Evolutionary conservation across 2,329 filamentous ascomycete genomes (phyloP).

Genomic region (Sarocladium brachiariae): DNA sequence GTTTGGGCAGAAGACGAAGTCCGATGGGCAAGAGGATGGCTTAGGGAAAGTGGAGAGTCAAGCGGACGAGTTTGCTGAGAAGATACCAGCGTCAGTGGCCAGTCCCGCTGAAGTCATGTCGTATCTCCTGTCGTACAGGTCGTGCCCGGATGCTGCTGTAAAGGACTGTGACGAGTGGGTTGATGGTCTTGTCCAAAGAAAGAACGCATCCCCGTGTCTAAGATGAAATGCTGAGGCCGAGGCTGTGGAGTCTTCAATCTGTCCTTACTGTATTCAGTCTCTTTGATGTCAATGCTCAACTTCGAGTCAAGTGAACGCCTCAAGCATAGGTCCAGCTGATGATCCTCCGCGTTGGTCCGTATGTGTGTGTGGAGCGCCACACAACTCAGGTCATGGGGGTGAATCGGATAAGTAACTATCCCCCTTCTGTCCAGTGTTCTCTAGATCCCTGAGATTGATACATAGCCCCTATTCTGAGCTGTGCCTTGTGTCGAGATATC

Average conservation of each 20-base stretch:
- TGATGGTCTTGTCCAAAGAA: constrained; percentile 1
- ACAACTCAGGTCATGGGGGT: background rate
- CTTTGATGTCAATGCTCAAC: constrained; percentile 1
- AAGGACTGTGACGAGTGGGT: constrained; percentile 3
- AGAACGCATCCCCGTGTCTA: background rate
- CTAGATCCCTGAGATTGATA: background rate
- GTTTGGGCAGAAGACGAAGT: constrained; percentile 9
- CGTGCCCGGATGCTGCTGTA: background rate
- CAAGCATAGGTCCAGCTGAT: background rate
- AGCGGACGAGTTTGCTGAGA: constrained; percentile 29
- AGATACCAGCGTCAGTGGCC: constrained; percentile 40
- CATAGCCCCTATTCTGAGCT: background rate
- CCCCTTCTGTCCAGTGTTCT: background rate
- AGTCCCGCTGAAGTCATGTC: constrained; percentile 40
- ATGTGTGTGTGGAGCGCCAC: background rate
- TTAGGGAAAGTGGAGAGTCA: constrained; percentile 1
- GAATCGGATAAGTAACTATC: background rate
- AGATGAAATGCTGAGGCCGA: background rate
- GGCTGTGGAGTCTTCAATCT: background rate
- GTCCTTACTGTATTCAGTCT: constrained; percentile 1
- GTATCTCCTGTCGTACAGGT: constrained; percentile 10
- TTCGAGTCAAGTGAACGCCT: background rate
- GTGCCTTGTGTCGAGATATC: background rate
- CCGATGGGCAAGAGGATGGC: constrained; percentile 3
- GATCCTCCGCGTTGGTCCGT: background rate